phyloP scores from a whole-genome alignment of 805 yeast species.

The Maudiozyma pseudohumilis region DNA sequence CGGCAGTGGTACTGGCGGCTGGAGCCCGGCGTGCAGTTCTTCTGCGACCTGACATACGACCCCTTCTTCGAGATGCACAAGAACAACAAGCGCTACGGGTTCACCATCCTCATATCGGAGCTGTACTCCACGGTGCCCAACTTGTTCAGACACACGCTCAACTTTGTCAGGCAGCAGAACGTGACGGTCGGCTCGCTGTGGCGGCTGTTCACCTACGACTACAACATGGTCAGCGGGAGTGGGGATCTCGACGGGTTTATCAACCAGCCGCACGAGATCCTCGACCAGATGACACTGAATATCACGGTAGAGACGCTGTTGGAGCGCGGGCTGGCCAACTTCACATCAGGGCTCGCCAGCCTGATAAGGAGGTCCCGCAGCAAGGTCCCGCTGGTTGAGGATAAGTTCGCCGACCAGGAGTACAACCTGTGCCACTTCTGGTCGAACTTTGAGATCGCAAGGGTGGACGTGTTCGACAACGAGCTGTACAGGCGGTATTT shows the following conservation, averaged over 20 bases:
- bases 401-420: conserved; percentile 54
- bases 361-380: conserved; percentile 33
- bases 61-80: conserved; percentile 76
- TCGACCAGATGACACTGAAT: conserved; percentile 22
- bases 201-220: conserved; percentile 48
- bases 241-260: conserved; percentile 20
- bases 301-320: conserved; percentile 26
- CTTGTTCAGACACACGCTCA: conserved; percentile 60
- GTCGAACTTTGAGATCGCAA: conserved; percentile 89
- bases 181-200: conserved; percentile 55
- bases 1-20: conserved; percentile 94
- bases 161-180: conserved; percentile 41
- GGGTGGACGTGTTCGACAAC: conserved; percentile 63
- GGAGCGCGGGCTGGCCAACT: conserved; percentile 8
- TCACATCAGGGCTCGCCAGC: conserved; percentile 23
- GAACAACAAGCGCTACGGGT: conserved; percentile 68
- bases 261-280: conserved; percentile 18
- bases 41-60: conserved; percentile 85
- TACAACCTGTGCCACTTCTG: conserved; percentile 83
- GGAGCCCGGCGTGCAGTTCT: conserved; percentile 86
- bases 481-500: conserved; percentile 59
- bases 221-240: conserved; percentile 23
- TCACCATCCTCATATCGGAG: conserved; percentile 71
- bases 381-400: conserved; percentile 31
- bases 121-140: conserved; percentile 74